Percentiles rank a stretch among this genome's conserved stretches.
Evolutionary conservation across 352 stramenopile species (phyloP).

Genomic region (Phytophthora vignae): DNA sequence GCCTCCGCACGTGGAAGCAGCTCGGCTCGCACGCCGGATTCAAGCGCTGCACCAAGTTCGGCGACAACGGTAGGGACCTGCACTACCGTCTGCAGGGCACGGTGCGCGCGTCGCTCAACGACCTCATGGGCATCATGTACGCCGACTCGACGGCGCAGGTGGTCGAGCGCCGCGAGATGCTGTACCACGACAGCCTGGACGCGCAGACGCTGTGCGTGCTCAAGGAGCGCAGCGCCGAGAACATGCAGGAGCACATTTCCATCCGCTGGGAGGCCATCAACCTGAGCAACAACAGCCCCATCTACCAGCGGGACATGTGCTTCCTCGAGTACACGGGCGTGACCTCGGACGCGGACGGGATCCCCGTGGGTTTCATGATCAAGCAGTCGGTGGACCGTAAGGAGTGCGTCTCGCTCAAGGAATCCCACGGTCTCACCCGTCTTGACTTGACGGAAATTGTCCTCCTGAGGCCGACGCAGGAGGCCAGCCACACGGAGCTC

Average conservation of each 20-base stretch:
- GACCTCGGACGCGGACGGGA: conserved; percentile 58
- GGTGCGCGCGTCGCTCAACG: conserved; percentile 56
- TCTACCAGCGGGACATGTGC: conserved; percentile 72
- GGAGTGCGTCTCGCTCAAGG: conserved; percentile 70
- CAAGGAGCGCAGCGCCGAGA: conserved; percentile 47
- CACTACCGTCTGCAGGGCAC: conserved; percentile 69
- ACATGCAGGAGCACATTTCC: conserved; percentile 69
- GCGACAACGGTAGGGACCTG: conserved; percentile 44
- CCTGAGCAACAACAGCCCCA: conserved; percentile 53
- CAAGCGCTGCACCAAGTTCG: conserved; percentile 65
- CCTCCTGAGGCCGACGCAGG: conserved; percentile 50
- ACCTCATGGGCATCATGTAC: conserved; percentile 73
- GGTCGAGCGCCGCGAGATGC: conserved; percentile 49
- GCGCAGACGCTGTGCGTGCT: conserved; percentile 68
- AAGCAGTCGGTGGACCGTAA: conserved; percentile 59
- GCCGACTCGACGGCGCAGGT: conserved; percentile 57
- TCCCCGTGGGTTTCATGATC: conserved; percentile 71
- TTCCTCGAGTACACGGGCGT: conserved; percentile 78
- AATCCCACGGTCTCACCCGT: conserved; percentile 64
- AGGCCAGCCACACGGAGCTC: conserved; percentile 64
- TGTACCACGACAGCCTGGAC: conserved; percentile 71
- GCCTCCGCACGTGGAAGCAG: conserved; percentile 66
- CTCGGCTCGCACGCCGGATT: conserved; percentile 57
- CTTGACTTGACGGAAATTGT: conserved; percentile 61
- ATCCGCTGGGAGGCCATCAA: conserved; percentile 80